Evolutionary conservation across 2,329 filamentous ascomycete species (phyloP).

Genomic region (Microdochium paspali): DNA sequence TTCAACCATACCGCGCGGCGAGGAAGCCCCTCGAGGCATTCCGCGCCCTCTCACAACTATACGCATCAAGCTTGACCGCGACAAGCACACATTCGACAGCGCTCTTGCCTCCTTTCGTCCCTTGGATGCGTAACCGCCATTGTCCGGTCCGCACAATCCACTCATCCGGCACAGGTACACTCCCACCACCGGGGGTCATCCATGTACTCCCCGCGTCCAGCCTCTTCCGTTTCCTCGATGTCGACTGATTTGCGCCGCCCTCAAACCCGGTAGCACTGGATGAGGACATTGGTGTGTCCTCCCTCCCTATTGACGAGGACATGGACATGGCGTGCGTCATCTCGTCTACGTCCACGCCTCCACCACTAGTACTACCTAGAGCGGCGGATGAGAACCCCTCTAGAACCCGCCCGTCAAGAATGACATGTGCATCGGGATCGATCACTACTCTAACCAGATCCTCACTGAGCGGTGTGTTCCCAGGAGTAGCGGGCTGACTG

Average conservation of each 20-base stretch:
- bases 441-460: conserved; percentile 59
- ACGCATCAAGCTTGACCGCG: conserved; percentile 68
- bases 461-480: conserved; percentile 60
- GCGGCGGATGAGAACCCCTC: conserved; percentile 10
- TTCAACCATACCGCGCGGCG: neutral
- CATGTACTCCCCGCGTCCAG: conserved; percentile 19
- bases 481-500: conserved; percentile 55
- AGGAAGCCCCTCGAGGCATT: conserved; percentile 61
- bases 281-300: conserved; percentile 19
- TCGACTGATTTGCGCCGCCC: conserved; percentile 9
- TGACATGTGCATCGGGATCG: conserved; percentile 48
- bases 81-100: conserved; percentile 63
- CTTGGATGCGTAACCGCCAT: conserved; percentile 62
- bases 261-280: neutral
- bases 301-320: conserved; percentile 20
- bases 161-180: neutral
- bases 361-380: conserved; percentile 10
- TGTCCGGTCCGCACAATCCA: conserved; percentile 63
- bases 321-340: conserved; percentile 17
- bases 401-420: conserved; percentile 44
- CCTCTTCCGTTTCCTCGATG: conserved; percentile 36
- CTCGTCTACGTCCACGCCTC: conserved; percentile 14
- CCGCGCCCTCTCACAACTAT: conserved; percentile 53
- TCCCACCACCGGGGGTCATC: conserved; percentile 25
- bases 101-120: conserved; percentile 34